Base-by-base conservation (phyloP, 306 rosid species). In the Inga oerstediana region DNA sequence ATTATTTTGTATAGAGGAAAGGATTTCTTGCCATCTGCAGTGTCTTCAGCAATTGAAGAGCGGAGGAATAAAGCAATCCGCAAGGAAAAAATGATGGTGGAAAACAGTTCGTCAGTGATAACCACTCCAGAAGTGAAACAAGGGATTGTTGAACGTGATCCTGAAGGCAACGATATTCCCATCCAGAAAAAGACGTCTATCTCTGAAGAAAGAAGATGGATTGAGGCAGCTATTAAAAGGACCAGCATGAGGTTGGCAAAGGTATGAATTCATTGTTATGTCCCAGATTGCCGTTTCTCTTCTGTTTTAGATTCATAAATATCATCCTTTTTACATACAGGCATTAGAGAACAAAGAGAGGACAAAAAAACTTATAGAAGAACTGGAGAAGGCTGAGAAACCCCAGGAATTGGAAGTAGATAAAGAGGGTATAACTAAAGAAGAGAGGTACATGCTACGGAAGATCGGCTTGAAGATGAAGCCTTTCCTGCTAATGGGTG, bases 401-500 rank as follows among this genome's bases (percentile, higher is more conserved):
- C 87, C 77, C 62, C 93, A 90, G 78, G 89, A 89, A 85, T 88
- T 86, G 69, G 97, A 91, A 87, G 85, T 86, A 79, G 98, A 92
- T 89, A 92, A 88, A 89, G 99, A 92, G 90, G 94, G 96, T 84
- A 91, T 96, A 81, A 90, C 92, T 72, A 62, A 89, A 85, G 98
- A 92, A 80, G 98, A 96, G 87, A 93, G 90, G 85, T 89, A 87
- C 83, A 96, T 96, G 99, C 88, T 96, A 84, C 88, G 92, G 89
- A 96, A 87, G 90, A 84, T 96, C 75, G 99, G 94, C 82, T 83
- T 96, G 91, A 93, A 89, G 88, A 94, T 94, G 98, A 83, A 82
- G 68, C 91, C 99, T 77, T 96, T 96, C 94, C 88, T 96, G 70
- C 88, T 93, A 79, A 74, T 93, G 87, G 99, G 99, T 96, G 88